Conservation (phyloP, 2,329 filamentous ascomycete genomes). For the Arthrobotrys iridis region DNA sequence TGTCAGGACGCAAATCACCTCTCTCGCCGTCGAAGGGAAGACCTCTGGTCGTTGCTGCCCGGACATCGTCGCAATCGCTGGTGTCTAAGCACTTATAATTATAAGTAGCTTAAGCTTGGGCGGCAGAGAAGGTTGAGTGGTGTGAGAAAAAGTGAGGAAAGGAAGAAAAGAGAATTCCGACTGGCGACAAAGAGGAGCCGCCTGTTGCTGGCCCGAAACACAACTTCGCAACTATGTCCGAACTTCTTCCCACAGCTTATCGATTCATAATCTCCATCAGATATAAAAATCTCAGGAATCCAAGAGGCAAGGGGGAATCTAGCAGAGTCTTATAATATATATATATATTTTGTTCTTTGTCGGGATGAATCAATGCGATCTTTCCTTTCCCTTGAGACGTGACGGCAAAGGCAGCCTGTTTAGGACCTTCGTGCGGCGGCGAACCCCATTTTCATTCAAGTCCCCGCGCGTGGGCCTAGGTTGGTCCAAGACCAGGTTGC, state of each 20-base stretch:
- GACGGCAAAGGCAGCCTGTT: neutral
- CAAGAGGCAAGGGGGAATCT: conserved; percentile 4
- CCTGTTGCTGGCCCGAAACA: neutral
- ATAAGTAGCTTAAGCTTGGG: neutral
- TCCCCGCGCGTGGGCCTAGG: neutral
- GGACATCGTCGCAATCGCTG: conserved; percentile 10
- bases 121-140: neutral
- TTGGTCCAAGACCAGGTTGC: too few relatives aligned
- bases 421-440: conserved; percentile 8
- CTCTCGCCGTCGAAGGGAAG: conserved; percentile 35
- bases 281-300: conserved; percentile 9
- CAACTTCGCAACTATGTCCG: neutral
- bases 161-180: conserved; percentile 3
- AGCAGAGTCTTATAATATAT: conserved; percentile 18
- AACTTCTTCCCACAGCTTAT: neutral
- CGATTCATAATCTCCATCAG: conserved; percentile 4
- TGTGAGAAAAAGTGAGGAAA: neutral
- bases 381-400: neutral
- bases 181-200: neutral
- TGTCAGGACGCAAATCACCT: conserved; percentile 36
- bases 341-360: too few relatives aligned
- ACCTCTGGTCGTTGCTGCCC: conserved; percentile 37
- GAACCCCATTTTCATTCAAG: neutral
- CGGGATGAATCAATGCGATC: neutral
- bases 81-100: too few relatives aligned